A percentile compares a stretch with the other conserved stretches of the same genome.
Evolutionary conservation across 129 eudicot genomes (phyloP).

Genomic region (carrot (Daucus carota)): DNA sequence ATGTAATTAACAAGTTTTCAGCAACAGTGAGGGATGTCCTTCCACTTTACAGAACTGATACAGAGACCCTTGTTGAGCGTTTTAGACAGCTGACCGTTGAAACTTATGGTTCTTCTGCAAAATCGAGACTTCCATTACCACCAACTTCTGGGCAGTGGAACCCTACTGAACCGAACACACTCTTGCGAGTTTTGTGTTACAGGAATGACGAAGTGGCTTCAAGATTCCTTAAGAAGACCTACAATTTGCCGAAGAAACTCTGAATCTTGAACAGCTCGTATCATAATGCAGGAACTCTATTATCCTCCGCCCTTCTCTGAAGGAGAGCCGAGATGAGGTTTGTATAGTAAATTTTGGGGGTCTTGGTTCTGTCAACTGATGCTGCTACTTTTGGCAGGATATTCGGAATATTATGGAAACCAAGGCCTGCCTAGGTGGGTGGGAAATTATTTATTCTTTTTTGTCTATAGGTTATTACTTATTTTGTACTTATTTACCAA

Average conservation of each 20-base stretch:
- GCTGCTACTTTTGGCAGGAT: slow-evolving; percentile 9
- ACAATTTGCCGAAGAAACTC: slow-evolving; percentile 83
- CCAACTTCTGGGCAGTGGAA: slow-evolving; percentile 96
- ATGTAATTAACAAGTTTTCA: slow-evolving; percentile 68
- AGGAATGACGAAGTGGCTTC: slow-evolving; percentile 90
- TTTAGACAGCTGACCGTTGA: slow-evolving; percentile 72
- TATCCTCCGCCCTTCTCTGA: neutral
- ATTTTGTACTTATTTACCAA: slow-evolving; percentile 13
- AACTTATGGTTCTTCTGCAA: slow-evolving; percentile 77
- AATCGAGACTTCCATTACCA: slow-evolving; percentile 78
- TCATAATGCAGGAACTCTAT: slow-evolving; percentile 2
- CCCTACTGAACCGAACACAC: slow-evolving; percentile 78
- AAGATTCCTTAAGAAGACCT: slow-evolving; percentile 83
- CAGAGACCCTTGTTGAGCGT: slow-evolving; percentile 66
- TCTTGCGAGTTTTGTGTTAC: slow-evolving; percentile 82
- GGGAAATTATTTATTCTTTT: slow-evolving; percentile 19
- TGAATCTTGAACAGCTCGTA: neutral
- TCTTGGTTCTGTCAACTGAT: slow-evolving; percentile 18
- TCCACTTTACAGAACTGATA: slow-evolving; percentile 63
- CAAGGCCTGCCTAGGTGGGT: slow-evolving; percentile 18
- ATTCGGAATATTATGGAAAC: neutral
- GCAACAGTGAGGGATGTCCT: slow-evolving; percentile 61
- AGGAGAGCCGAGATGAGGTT: slow-evolving; percentile 3
- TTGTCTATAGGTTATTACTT: slow-evolving; percentile 25
- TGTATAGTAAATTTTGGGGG: slow-evolving; percentile 30